Evolutionary conservation across 495 filamentous ascomycete genomes (phyloP), one percentile per base, ranked within the genome.

Genomic region (Penicillium fimorum): DNA sequence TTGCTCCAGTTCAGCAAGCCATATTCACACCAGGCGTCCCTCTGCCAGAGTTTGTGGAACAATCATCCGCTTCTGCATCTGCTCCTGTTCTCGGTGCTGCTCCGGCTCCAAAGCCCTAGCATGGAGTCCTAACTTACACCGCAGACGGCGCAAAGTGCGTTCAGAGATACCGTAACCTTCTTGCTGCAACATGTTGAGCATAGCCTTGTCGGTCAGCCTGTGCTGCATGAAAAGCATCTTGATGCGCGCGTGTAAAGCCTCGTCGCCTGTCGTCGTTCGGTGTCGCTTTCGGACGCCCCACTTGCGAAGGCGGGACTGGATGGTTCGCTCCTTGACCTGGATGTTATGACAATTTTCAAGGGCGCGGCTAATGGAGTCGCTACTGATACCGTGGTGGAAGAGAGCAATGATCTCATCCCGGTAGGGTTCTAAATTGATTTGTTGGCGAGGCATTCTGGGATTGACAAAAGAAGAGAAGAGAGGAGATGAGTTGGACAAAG

Each of bases 221-320:
- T 66, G 61, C 41, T 67, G 47, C 29, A 64, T 20, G 42, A 67
- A 69, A 33, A 69, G 61, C 22, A 69, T 33, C 24, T 54, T 64
- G 40, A 69, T 67, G 8, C 66, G 66, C 15, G 66, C 58, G 47
- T 69, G 66, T 9, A 69, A 55, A 18, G 59, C 55, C 35, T 60
- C 63, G 43, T 69, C 66, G 13, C 63, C 60, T 11, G 66, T 69
- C 13, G 66, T 69, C 27, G 61, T 67, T 10, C 56, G 63, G 45
- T 63, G 59, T 61, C 63, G 64, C 47, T 69, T 69, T 50, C 66
- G 63, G 41, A 69, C 63, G 30, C 66, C 66, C 66, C 66, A 69
- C 61, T 66, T 62, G 47, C 66, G 66, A 12, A 69, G 61, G 12
- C 66, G 63, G 17, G 60, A 62, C 35, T 69, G 63, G 44, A 69